phyloP scores from a whole-genome alignment of 2,329 filamentous ascomycete species.

The Pleomassaria siparia region DNA sequence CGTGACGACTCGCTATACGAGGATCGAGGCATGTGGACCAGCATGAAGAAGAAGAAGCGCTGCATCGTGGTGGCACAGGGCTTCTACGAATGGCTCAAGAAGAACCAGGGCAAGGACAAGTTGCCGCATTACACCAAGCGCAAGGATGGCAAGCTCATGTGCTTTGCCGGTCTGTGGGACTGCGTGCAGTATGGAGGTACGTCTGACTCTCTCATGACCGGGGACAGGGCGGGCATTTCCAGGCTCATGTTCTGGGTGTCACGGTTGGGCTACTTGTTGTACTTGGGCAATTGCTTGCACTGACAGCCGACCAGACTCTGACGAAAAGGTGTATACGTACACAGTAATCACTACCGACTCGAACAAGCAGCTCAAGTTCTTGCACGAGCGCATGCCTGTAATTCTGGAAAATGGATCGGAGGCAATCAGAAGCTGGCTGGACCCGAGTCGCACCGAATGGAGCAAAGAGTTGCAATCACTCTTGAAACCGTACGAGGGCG shows the following conservation, averaged over 20 bases:
- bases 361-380: slow-evolving; percentile 77
- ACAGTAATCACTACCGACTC: slow-evolving; percentile 91
- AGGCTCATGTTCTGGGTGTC: slow-evolving; percentile 18
- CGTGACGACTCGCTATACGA: slow-evolving; percentile 81
- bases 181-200: slow-evolving; percentile 76
- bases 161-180: slow-evolving; percentile 90
- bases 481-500: slow-evolving; percentile 76
- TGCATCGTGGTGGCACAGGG: slow-evolving; percentile 88
- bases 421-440: slow-evolving; percentile 73
- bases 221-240: slow-evolving; percentile 13
- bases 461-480: slow-evolving; percentile 73
- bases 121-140: slow-evolving; percentile 82
- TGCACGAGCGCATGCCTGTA: slow-evolving; percentile 96
- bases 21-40: slow-evolving; percentile 82
- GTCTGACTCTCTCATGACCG: slow-evolving; percentile 8
- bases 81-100: slow-evolving; percentile 96
- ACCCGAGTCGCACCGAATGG: slow-evolving; percentile 73
- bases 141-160: slow-evolving; percentile 81
- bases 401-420: slow-evolving; percentile 78
- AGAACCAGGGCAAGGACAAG: slow-evolving; percentile 73
- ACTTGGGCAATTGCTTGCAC: slow-evolving; percentile 13
- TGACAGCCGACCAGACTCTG: slow-evolving; percentile 51
- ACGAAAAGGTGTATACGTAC: slow-evolving; percentile 80
- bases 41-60: slow-evolving; percentile 85
- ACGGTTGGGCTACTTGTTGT: slow-evolving; percentile 21